Evolutionary conservation across 192 early-diverging fungal species (phyloP).

Genomic region (Podila minutissima): DNA sequence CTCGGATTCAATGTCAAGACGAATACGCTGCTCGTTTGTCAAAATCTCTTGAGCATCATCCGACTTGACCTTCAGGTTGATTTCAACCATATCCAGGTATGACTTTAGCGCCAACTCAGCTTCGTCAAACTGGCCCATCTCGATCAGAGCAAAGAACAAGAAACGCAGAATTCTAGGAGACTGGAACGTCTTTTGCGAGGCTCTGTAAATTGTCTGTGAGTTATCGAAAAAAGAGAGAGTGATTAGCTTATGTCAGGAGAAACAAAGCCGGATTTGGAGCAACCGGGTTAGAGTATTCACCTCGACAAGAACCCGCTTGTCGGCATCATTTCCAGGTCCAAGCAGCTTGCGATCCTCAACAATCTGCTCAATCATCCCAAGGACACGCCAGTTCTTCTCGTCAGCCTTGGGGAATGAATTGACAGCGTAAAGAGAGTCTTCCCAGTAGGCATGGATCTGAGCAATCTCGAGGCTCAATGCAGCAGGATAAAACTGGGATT

Average conservation of each 20-base stretch:
- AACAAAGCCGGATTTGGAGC: not conserved
- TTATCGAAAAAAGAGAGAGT: not conserved
- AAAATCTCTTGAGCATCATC: slow-evolving; percentile 1
- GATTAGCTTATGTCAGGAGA: not conserved
- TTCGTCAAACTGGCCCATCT: slow-evolving; percentile 78
- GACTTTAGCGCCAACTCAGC: slow-evolving; percentile 69
- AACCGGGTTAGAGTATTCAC: slow-evolving; percentile 4
- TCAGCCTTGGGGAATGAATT: slow-evolving; percentile 71
- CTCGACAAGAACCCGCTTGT: slow-evolving; percentile 67
- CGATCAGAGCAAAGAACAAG: slow-evolving; percentile 61
- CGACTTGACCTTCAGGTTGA: slow-evolving; percentile 24
- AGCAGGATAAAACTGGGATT: slow-evolving; percentile 33
- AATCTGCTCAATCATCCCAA: slow-evolving; percentile 70
- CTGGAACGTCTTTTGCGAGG: slow-evolving; percentile 70
- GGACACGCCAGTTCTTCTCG: slow-evolving; percentile 62
- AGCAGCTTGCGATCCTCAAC: slow-evolving; percentile 67
- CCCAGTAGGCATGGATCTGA: slow-evolving; percentile 66
- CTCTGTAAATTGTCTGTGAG: slow-evolving; percentile 63
- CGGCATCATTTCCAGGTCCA: slow-evolving; percentile 57
- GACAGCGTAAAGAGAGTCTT: slow-evolving; percentile 63
- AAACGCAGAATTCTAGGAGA: slow-evolving; percentile 73
- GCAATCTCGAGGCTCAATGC: slow-evolving; percentile 60
- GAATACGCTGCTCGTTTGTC: slow-evolving; percentile 11
- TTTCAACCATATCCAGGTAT: slow-evolving; percentile 66
- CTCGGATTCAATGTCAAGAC: slow-evolving; percentile 27